Conservation (phyloP, 257 asterid genomes). For the Catharanthus roseus region DNA sequence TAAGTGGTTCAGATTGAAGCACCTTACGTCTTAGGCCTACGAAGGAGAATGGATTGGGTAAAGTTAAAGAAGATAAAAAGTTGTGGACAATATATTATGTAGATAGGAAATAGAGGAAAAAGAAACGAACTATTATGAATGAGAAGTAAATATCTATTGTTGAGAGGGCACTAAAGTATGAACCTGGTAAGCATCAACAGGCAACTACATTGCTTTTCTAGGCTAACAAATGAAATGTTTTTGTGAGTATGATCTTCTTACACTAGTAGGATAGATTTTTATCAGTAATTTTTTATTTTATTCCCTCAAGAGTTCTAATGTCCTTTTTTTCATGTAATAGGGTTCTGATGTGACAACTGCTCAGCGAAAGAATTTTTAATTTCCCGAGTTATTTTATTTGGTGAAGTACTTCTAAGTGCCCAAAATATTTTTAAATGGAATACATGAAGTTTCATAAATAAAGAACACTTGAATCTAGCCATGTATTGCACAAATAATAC, state of each 20-base stretch:
- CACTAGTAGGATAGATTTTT: not conserved
- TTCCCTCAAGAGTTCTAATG: constrained; percentile 16
- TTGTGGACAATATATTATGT: constrained; percentile 53
- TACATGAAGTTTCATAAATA: too few relatives aligned
- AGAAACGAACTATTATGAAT: constrained; percentile 89
- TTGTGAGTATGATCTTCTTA: constrained; percentile 41
- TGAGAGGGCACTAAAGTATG: constrained; percentile 68
- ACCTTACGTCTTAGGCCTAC: constrained; percentile 43
- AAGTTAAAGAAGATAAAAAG: constrained; percentile 58
- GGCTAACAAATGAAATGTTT: constrained; percentile 74
- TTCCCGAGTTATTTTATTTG: constrained; percentile 18
- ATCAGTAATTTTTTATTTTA: constrained; percentile 2
- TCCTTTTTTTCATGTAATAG: constrained; percentile 32
- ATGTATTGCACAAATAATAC: too few relatives aligned
- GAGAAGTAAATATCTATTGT: constrained; percentile 69
- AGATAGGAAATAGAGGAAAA: constrained; percentile 80
- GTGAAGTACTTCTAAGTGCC: too few relatives aligned
- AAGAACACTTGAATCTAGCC: too few relatives aligned
- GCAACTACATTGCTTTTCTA: constrained; percentile 45
- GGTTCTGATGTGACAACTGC: constrained; percentile 95
- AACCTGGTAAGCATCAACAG: constrained; percentile 94
- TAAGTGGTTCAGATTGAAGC: too few relatives aligned
- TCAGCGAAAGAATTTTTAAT: constrained; percentile 89
- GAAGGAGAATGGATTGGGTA: constrained; percentile 46
- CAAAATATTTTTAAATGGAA: too few relatives aligned